Evolutionary conservation across 192 early-diverging fungal species (phyloP), one percentile per base, ranked within the genome.

Genomic region (Mortierella hygrophila): DNA sequence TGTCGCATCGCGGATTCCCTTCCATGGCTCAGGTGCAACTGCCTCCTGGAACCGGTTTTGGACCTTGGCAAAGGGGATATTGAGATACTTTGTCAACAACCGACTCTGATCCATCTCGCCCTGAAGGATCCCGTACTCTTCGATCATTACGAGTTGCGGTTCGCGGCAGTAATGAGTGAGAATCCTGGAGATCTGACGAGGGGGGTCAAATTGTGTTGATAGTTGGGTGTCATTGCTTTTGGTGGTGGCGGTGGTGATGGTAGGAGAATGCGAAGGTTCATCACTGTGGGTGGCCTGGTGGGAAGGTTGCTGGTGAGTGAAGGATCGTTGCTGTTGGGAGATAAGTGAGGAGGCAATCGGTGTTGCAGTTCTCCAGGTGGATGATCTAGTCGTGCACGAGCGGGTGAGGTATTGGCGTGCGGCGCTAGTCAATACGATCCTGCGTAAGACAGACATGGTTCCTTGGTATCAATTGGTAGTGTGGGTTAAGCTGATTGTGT

Each of bases 21-120:
- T 73, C 83, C 83, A 85, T 7, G 78, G 23, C 35, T 80, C 78
- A 52, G 83, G 83, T 4, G 55, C 57, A 37, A 63, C 57, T 10
- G 83, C 83, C 9, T 75, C 57, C 26, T 74, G 32, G 46, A 26
- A 75, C 6, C n/a, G 70, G 23, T 85, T 74, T 16, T 85, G 78
- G 35, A 85, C 75, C 1, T 57, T 68, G 13, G 74, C 83, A 57
- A 85, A 85, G 18, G 83, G 83, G 20, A 85, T 42, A 35, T 85
- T 85, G 23, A 85, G 42, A 32, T 80, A 85, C 63, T 76, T 71
- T 68, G 78, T 85, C 74, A 85, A 76, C 40, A 85, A 6, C 10
- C 83, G 78, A 69, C 83, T 85, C 35, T 75, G 16, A 47, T 85
- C 83, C 83, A 85, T 85, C n/a, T 80, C 74, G 0, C 83, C 83